Conservation (phyloP, 2,329 filamentous ascomycete species). For the Fusarium euwallaceae region DNA sequence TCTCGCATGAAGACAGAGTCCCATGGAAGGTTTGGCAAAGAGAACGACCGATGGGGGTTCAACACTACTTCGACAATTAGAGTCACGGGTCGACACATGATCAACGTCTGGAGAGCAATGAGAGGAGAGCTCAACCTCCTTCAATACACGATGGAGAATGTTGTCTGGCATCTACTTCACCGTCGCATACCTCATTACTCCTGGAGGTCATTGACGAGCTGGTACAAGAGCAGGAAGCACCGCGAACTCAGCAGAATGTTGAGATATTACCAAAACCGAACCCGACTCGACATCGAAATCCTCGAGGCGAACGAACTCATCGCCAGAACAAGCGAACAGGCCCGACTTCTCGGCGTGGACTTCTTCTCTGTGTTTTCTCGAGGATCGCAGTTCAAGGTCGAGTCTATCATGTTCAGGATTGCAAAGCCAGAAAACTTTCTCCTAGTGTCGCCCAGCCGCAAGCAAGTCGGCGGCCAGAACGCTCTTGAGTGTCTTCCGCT, state of each 20-base stretch:
- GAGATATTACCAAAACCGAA: constrained; percentile 81
- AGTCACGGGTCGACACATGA: constrained; percentile 94
- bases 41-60: constrained; percentile 92
- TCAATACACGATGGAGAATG: constrained; percentile 97
- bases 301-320: constrained; percentile 91
- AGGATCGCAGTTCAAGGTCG: constrained; percentile 98
- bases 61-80: constrained; percentile 92
- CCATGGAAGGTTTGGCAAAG: constrained; percentile 86
- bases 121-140: constrained; percentile 89
- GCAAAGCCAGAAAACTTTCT: constrained; percentile 97
- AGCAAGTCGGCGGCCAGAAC: constrained; percentile 94
- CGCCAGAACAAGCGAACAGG: constrained; percentile 91
- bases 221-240: constrained; percentile 79
- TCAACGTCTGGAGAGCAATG: constrained; percentile 98
- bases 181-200: constrained; percentile 89
- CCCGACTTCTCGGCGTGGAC: constrained; percentile 90
- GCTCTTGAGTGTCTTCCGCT: constrained; percentile 93
- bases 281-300: constrained; percentile 89
- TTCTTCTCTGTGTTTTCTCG: constrained; percentile 97
- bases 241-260: constrained; percentile 81
- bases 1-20: constrained; percentile 89
- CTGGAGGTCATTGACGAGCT: constrained; percentile 81
- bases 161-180: constrained; percentile 91
- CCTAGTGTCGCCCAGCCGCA: constrained; percentile 87
- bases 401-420: constrained; percentile 98